These are phyloP conservation scores for Leccinum variabile DNA, from an alignment of 1,284 basidiomycete species.

Conservation along the genomic window DNA sequence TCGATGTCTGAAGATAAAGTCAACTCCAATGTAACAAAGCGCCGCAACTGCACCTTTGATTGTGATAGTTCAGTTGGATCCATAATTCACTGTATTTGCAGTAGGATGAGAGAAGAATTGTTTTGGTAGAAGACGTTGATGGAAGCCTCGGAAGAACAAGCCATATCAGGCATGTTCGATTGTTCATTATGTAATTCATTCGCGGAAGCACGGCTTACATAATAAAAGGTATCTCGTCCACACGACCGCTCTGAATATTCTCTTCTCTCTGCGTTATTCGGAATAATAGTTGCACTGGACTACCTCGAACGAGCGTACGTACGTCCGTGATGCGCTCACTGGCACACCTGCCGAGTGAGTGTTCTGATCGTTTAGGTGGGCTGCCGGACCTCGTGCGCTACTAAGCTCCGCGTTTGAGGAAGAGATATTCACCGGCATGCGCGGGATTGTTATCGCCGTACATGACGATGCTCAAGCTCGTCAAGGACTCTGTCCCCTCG, in stretches of 20 bases:
- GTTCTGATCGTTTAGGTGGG: not conserved
- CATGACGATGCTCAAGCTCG: slow-evolving; percentile 94
- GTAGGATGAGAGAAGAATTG: not conserved
- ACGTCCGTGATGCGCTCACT: slow-evolving; percentile 76
- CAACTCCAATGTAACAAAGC: not conserved
- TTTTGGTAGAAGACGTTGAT: not conserved
- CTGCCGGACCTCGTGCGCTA: not conserved
- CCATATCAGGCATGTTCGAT: not conserved
- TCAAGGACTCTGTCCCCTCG: slow-evolving; percentile 80
- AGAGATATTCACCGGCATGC: slow-evolving; percentile 95
- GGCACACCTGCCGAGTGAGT: slow-evolving; percentile 75
- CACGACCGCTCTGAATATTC: slow-evolving; percentile 63
- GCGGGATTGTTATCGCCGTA: slow-evolving; percentile 91
- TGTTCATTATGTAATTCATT: not conserved
- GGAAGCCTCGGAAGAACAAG: not conserved
- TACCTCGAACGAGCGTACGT: slow-evolving; percentile 96
- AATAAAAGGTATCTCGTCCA: too few relatives aligned
- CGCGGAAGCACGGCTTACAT: not conserved
- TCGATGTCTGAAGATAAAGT: not conserved
- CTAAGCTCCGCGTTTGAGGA: slow-evolving; percentile 27
- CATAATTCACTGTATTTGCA: not conserved
- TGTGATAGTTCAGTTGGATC: not conserved
- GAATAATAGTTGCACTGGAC: slow-evolving; percentile 89
- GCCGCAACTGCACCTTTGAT: not conserved
- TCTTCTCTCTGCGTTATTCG: slow-evolving; percentile 87